Percentiles rank a stretch among this genome's conserved stretches.
These are phyloP conservation scores for Amaranthus cruentus DNA, from an alignment of 148 eudicot genomes.

Conservation along the genomic window DNA sequence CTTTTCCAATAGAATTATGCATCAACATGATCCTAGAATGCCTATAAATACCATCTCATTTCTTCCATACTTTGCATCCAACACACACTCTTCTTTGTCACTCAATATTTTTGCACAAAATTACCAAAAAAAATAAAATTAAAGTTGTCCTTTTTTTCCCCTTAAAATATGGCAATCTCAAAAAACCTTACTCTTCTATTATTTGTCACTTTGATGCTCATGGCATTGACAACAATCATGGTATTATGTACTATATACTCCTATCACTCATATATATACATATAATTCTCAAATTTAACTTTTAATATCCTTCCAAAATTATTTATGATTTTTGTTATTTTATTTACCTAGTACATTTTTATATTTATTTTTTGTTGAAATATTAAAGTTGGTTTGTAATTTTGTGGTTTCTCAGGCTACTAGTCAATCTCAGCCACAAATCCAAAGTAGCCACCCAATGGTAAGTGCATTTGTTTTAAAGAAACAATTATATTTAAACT, in stretches of 20 bases:
- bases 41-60: slow-evolving; percentile 23
- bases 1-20: slow-evolving; percentile 9
- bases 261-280: no score
- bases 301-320: not conserved
- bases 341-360: no score
- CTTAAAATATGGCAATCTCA: slow-evolving; percentile 21
- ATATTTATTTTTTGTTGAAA: not conserved
- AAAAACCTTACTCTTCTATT: slow-evolving; percentile 17
- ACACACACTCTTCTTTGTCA: not conserved
- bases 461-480: slow-evolving; percentile 6
- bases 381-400: not conserved
- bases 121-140: not conserved
- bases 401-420: slow-evolving; percentile 17
- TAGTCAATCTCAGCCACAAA: slow-evolving; percentile 14
- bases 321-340: no score
- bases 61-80: slow-evolving; percentile 5
- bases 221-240: slow-evolving; percentile 24
- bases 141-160: not conserved
- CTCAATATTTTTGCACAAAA: not conserved
- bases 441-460: slow-evolving; percentile 1
- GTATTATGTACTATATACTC: slow-evolving; percentile 10
- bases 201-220: slow-evolving; percentile 26
- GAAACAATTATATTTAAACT: no score
- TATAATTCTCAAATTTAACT: not conserved
- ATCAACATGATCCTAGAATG: not conserved